Conservation (phyloP, 208 protist genomes). For the Crithidia expoeki region DNA sequence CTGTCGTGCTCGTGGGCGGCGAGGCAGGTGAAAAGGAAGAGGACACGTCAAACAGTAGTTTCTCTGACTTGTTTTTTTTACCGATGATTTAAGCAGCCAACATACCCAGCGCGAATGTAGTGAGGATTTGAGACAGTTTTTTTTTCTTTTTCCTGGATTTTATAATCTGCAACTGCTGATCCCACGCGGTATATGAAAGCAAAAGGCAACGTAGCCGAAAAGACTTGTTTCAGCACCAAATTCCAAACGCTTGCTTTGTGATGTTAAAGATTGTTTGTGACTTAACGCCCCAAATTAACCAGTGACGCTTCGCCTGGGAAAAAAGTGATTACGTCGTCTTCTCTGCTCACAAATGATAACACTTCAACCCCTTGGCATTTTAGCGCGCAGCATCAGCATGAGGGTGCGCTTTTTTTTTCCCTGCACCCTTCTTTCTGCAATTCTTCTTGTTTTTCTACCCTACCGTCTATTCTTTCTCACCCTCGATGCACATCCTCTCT, state of each 20-base stretch:
- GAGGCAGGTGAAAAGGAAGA: not conserved
- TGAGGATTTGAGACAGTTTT: too few species aligned
- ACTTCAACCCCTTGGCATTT: not conserved
- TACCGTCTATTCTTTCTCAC: not conserved
- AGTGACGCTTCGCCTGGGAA: too few species aligned
- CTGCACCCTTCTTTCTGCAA: not conserved
- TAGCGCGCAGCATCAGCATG: too few species aligned
- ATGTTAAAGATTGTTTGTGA: too few species aligned
- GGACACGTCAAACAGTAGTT: not conserved
- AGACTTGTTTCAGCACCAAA: not conserved
- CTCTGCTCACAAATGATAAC: not conserved
- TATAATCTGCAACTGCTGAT: not conserved
- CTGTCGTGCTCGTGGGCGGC: constrained; percentile 31
- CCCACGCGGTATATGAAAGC: not conserved
- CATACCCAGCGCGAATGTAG: too few species aligned
- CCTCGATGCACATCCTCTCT: not conserved
- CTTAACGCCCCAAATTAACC: too few species aligned
- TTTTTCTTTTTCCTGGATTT: constrained; percentile 17
- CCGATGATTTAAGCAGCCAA: constrained; percentile 13
- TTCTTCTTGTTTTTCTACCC: not conserved
- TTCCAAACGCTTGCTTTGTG: too few species aligned
- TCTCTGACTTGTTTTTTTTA: constrained; percentile 16
- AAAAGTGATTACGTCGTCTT: too few species aligned
- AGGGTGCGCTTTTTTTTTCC: not conserved
- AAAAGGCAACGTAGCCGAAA: not conserved